Conservation (phyloP, 257 asterid genomes). For the Primulina eburnea region DNA sequence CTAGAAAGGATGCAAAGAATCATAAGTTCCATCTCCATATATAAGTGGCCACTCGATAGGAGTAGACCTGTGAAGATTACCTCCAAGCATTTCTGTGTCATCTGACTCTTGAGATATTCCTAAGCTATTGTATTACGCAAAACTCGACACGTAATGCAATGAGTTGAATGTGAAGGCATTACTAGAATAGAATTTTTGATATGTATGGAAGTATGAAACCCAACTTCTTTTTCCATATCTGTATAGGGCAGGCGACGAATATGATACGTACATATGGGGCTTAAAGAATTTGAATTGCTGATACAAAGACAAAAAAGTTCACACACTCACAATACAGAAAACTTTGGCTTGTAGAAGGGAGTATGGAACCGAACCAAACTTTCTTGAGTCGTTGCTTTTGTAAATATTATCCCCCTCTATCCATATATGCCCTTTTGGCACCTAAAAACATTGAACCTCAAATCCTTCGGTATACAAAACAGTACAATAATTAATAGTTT, state of each 20-base stretch:
- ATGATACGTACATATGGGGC: background rate
- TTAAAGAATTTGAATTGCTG: background rate
- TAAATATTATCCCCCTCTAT: constrained; percentile 65
- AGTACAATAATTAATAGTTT: too few relatives aligned
- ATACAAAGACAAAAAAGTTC: background rate
- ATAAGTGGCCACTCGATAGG: background rate
- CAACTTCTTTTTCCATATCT: background rate
- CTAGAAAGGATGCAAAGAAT: background rate
- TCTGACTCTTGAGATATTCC: too few relatives aligned
- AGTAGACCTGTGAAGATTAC: background rate
- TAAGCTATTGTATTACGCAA: too few relatives aligned
- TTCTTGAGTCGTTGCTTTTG: constrained; percentile 58
- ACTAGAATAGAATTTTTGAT: background rate
- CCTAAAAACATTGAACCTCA: constrained; percentile 36
- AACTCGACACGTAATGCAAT: background rate
- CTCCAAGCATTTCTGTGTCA: background rate
- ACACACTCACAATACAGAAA: constrained; percentile 47
- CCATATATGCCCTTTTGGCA: constrained; percentile 87
- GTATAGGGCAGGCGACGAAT: background rate
- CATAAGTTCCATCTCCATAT: background rate
- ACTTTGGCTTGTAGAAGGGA: constrained; percentile 58
- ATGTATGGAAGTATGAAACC: background rate
- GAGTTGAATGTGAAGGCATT: background rate
- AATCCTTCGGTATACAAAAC: background rate
- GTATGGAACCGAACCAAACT: constrained; percentile 74